phyloP scores from a whole-genome alignment of 1,284 basidiomycete species.

The Baeospora myosura region DNA sequence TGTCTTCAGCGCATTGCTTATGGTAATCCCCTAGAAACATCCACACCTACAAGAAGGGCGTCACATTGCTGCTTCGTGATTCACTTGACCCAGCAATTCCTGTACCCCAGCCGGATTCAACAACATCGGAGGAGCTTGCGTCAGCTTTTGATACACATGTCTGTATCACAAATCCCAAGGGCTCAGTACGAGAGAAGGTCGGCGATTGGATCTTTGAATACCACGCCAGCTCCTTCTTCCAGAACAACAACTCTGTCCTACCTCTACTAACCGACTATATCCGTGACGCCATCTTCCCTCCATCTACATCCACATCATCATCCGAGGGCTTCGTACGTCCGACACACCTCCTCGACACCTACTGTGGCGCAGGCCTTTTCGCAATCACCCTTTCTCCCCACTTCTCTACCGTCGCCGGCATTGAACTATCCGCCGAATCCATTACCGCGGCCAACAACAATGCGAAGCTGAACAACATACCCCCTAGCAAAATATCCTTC shows the following conservation, averaged over 20 bases:
- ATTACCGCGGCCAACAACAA: slow-evolving; percentile 80
- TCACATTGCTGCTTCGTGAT: slow-evolving; percentile 88
- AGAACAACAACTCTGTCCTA: slow-evolving; percentile 95
- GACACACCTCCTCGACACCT: slow-evolving; percentile 86
- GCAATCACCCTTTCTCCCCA: slow-evolving; percentile 79
- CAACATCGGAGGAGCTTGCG: slow-evolving; percentile 21
- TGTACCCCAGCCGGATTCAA: slow-evolving; percentile 15
- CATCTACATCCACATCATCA: slow-evolving; percentile 13
- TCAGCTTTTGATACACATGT: slow-evolving; percentile 49
- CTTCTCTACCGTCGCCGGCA: slow-evolving; percentile 81
- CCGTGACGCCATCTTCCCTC: slow-evolving; percentile 60
- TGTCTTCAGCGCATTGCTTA: neutral
- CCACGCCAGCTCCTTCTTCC: slow-evolving; percentile 88
- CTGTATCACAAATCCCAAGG: slow-evolving; percentile 81
- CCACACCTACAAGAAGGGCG: slow-evolving; percentile 78
- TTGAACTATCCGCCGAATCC: slow-evolving; percentile 76
- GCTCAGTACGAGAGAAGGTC: slow-evolving; percentile 78
- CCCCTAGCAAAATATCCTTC: slow-evolving; percentile 46
- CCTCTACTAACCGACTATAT: slow-evolving; percentile 80
- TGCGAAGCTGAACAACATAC: slow-evolving; percentile 66
- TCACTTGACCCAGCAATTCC: slow-evolving; percentile 44
- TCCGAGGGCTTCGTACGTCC: slow-evolving; percentile 26
- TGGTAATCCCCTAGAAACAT: slow-evolving; percentile 54
- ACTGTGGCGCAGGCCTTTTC: slow-evolving; percentile 90
- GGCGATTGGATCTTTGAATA: slow-evolving; percentile 83